Percentiles rank a stretch among this genome's conserved stretches.
These are phyloP conservation scores for Barnettozyma populi DNA, from an alignment of 805 yeast species.

Conservation along the genomic window DNA sequence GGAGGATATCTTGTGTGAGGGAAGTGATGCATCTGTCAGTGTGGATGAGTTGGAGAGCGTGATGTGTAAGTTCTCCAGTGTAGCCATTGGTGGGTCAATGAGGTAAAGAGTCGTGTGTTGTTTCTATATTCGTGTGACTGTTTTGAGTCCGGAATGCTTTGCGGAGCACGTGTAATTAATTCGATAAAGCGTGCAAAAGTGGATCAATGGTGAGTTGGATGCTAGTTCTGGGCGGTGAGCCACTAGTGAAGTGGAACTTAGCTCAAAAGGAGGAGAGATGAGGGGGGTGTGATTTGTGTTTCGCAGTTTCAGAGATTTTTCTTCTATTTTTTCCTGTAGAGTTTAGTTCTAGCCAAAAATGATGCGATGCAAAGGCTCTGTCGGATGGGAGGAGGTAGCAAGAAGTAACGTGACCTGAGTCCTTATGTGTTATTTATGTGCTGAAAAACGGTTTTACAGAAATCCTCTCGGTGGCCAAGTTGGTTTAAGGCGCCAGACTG, in stretches of 20 bases:
- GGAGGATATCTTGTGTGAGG: not conserved
- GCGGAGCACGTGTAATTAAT: not conserved
- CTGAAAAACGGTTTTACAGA: not conserved
- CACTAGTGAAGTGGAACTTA: not conserved
- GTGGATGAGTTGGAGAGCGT: conserved; percentile 19
- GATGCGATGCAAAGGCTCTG: not conserved
- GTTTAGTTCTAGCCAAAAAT: not conserved
- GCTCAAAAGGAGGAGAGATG: not conserved
- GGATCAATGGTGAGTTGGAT: not conserved
- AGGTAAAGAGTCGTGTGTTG: conserved; percentile 7
- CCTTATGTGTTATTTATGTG: no score
- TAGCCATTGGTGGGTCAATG: conserved; percentile 4
- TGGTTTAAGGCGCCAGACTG: conserved; percentile 36
- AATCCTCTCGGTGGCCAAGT: conserved; percentile 34
- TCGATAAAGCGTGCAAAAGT: not conserved
- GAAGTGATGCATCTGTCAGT: not conserved
- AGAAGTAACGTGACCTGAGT: no score
- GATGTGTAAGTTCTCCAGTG: conserved; percentile 14
- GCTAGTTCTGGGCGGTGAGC: not conserved
- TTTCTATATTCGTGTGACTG: conserved; percentile 9
- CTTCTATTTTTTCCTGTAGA: not conserved
- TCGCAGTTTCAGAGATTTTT: not conserved
- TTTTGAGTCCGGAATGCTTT: not conserved
- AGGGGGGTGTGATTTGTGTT: not conserved
- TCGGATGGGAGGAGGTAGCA: no score